Evolutionary conservation across 768 basidiomycete genomes (phyloP), one percentile per base, ranked within the genome.

Genomic region (Lactarius trivialis): DNA sequence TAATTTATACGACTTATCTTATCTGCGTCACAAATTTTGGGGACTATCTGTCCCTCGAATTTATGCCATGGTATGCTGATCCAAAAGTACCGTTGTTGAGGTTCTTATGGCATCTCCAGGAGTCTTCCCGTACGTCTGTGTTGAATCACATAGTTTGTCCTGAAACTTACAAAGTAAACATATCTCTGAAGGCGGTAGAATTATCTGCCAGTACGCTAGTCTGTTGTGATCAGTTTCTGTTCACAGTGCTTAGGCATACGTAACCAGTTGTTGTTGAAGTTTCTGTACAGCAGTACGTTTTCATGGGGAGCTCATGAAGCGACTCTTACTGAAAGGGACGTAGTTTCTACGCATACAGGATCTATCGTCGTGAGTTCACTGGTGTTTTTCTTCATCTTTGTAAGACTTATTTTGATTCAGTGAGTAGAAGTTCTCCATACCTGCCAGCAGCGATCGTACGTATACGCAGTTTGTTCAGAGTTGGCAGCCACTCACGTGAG

Each of bases 341-440:
- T 49, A 57, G 56, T n/a, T 57, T 49, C 45, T 57, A 57, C 9
- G 56, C 56, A 24, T 49, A 26, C 17, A 48, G 33, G 56, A 49
- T 57, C 33, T 49, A 34, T 49, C 41, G 15, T 33, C 7, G 56
- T 57, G 45, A 49, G 41, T 48, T 26, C 7, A 11, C 21, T 0
- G 14, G 26, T 5, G n/a, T n/a, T n/a, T n/a, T 49, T 17, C 24
- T 14, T 32, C 12, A 4, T 49, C 30, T 19, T n/a, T 32, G 4
- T 26, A 26, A 7, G 21, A 36, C 30, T 49, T 17, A 34, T 33
- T 33, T 49, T 14, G 15, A 45, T 15, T 21, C 3, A 57, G 56
- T 48, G 43, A 57, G 33, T 5, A n/a, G 24, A 17, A 1, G 43
- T 34, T 57, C 30, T 28, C 45, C 45, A 32, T 57, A 57, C 45